Evolutionary conservation across 495 filamentous ascomycete genomes (phyloP), one percentile per base, ranked within the genome.

Genomic region (Jackrogersella minutella): DNA sequence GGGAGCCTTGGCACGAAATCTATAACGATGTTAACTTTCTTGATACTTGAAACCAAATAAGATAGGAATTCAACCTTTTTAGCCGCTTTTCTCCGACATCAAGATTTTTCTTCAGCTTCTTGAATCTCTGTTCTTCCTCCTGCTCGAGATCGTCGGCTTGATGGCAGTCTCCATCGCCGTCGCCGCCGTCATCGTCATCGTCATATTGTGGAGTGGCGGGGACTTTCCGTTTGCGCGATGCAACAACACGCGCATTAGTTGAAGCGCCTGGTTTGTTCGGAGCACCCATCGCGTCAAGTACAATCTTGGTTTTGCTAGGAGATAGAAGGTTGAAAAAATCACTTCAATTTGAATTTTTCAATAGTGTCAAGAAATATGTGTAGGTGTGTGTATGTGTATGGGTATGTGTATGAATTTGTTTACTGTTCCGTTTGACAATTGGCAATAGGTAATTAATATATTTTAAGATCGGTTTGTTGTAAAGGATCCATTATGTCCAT

Each of bases 1-100:
- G 5, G 79, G 78, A 2, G 78, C 58, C 21, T 74, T 52, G 31
- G 61, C 13, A 11, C 78, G 78, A 52, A 75, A 80, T 53, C 79
- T 80, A 36, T 10, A 16, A 3, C 3, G n/a, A 13, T 5, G 28
- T 67, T 14, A 71, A 55, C 19, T 37, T 10, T 13, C 6, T 57
- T 19, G 9, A 7, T 47, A 8, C 21, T 34, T 5, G 7, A 22
- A 13, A n/a, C 4, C 14, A 5, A 10, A 47, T 11, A 54, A 14
- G 30, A 11, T 26, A 22, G n/a, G 26, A 44, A 1, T 19, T 33
- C 37, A 9, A 70, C 68, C 63, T 66, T 51, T 63, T 62, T n/a
- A 73, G 39, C 0, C 70, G 70, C 55, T 67, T 70, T 39, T 73
- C 70, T 0, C 10, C 56, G 3, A 34, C 11, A 6, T 37, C 16